Base-by-base conservation (phyloP, 1,284 basidiomycete species). In the Leccinum griseonigrum region DNA sequence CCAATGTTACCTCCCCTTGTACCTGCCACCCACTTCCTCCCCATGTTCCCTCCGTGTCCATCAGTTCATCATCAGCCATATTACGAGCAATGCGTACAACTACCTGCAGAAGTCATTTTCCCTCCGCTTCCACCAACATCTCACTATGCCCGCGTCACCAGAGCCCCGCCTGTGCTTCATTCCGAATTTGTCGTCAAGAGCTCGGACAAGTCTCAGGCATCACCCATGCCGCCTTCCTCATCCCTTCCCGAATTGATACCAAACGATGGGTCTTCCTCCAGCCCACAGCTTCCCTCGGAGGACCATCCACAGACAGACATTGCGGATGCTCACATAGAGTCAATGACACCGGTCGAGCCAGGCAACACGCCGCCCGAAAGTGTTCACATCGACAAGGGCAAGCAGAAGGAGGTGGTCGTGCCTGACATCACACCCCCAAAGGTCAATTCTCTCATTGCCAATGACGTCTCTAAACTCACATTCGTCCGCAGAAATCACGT, bases 41-140 rank as follows among this genome's bases (percentile, higher is more conserved):
- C 85, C 6, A 75, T 83, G 58, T 87, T 88, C 66, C 82, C 81
- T 26, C 77, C 79, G 9, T 82, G 82, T 11, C 79, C 85, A n/a
- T 84, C 84, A 11, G 76, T 81, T 13, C 86, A 90, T 63, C 86
- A 88, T 64, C 87, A 90, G 66, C 82, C 87, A 0, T 90, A 90
- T 71, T 87, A 87, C 69, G 81, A 85, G 60, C 82, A 80, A 56
- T 86, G 83, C 61, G 63, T 74, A 70, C 57, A 81, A 29, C 72
- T 82, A 16, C 82, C 84, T 3, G 79, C 84, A 1, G 87, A 88
- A 28, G 77, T 88, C 18, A 83, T 91, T 48, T 91, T 91, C 72
- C 89, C 89, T 51, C 86, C 87, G 1, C 73, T 91, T 3, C 82
- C 82, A 2, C 82, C 87, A 9, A 76, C 76, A 6, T 78, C 78